Evolutionary conservation across 306 rosid genomes (phyloP).

Genomic region (Crotalaria pallida): DNA sequence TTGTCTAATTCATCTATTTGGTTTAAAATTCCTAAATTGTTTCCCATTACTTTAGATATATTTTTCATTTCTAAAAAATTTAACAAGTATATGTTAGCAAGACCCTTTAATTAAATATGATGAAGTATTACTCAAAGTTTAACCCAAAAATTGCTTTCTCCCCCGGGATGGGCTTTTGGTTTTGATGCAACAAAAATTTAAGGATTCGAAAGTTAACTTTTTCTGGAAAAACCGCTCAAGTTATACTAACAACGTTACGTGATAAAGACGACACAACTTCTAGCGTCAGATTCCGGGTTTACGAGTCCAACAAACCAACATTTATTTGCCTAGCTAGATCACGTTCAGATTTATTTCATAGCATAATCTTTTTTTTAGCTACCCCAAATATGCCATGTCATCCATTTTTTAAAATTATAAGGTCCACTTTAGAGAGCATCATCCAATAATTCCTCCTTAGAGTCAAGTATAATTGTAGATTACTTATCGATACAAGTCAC

Average conservation of each 20-base stretch:
- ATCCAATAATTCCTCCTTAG: no score
- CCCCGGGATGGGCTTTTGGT: slow-evolving; percentile 21
- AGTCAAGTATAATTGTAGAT: no score
- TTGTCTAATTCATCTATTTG: no score
- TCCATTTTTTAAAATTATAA: not conserved
- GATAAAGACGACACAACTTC: slow-evolving; percentile 24
- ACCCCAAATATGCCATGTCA: not conserved
- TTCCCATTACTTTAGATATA: no score
- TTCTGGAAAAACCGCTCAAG: not conserved
- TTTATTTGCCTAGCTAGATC: not conserved
- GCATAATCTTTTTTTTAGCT: not conserved
- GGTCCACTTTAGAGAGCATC: no score
- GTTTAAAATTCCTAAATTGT: no score
- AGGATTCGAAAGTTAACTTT: not conserved
- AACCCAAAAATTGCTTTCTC: no score
- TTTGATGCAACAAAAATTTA: slow-evolving; percentile 4
- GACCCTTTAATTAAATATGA: no score
- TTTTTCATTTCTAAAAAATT: no score
- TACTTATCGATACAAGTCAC: no score
- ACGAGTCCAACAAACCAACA: not conserved
- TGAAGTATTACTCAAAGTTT: no score
- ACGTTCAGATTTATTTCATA: not conserved
- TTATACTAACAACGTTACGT: slow-evolving; percentile 20
- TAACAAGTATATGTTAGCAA: no score
- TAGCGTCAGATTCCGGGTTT: not conserved